A percentile compares a stretch with the other conserved stretches of the same genome.
phyloP scores from a whole-genome alignment of 176 grass and related monocot genomes.

The Zizania latifolia region DNA sequence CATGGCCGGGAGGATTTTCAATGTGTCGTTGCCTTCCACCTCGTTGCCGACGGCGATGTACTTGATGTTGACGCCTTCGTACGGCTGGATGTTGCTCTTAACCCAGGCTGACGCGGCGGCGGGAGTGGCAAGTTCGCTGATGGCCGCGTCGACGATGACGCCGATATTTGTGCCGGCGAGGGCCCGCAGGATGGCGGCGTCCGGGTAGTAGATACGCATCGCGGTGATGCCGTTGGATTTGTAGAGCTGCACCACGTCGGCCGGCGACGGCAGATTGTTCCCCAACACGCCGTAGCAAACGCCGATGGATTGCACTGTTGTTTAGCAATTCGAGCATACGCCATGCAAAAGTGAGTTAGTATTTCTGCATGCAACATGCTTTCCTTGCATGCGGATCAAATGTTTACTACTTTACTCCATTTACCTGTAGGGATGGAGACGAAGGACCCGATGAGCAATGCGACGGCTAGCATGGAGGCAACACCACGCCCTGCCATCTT shows the following conservation, averaged over 20 bases:
- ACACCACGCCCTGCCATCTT: background rate
- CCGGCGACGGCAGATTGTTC: slow-evolving; percentile 42
- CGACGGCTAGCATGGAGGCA: background rate
- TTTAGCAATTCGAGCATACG: no score
- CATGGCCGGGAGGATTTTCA: slow-evolving; percentile 61
- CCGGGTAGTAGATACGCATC: slow-evolving; percentile 56
- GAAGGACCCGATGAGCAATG: background rate
- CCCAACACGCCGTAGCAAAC: slow-evolving; percentile 66
- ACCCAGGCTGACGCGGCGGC: slow-evolving; percentile 44
- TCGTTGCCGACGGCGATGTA: slow-evolving; percentile 79
- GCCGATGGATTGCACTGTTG: slow-evolving; percentile 42
- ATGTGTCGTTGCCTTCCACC: slow-evolving; percentile 4
- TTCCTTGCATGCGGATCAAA: no score
- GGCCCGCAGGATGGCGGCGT: slow-evolving; percentile 22
- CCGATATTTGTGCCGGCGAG: slow-evolving; percentile 42
- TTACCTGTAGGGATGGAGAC: background rate
- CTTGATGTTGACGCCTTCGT: slow-evolving; percentile 33
- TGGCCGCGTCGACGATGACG: slow-evolving; percentile 45
- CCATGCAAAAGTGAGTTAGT: no score
- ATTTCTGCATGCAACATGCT: no score
- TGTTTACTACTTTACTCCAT: no score
- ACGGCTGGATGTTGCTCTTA: slow-evolving; percentile 36
- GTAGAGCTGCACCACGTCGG: slow-evolving; percentile 51
- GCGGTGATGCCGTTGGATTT: slow-evolving; percentile 33
- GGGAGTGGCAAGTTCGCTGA: slow-evolving; percentile 20